Base-by-base conservation (phyloP, 2,329 filamentous ascomycete genomes). In the Fusarium sp. region DNA sequence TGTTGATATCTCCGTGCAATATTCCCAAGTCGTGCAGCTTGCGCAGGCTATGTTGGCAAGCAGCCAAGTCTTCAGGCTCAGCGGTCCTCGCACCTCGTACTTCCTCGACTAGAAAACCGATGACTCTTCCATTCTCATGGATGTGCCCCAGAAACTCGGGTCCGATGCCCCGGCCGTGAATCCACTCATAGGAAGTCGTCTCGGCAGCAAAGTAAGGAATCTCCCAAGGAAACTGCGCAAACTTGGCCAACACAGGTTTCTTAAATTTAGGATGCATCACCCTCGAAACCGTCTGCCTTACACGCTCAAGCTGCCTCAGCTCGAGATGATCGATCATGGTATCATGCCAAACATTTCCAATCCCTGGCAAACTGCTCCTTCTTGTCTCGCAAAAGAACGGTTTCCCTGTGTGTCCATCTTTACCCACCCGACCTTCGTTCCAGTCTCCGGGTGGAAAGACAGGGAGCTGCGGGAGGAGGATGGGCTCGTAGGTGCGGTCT, bases 381-480 rank as follows among this genome's bases (percentile, higher is more conserved):
- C 65, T 58, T 18, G 72, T 73, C 44, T 68, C 54, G 41, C 72
- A 55, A 61, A 81, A 81, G 66, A 69, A 60, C 3, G 76, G 71
- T 8, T 65, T 61, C 27, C 74, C 77, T 4, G 64, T 74, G 9
- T 61, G 48, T 14, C 58, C 44, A 27, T 79, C 63, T 40, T 71
- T 68, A 25, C 75, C 70, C 44, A 84, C 73, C 34, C 77, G 76
- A 48, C 77, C 82, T 48, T 73, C 68, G 59, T 83, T 83, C 81
- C 81, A 84, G 65, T 81, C 77, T 13, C 81, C 80, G 2, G 73
- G 49, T 2, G 80, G 80, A 18, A 83, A 78, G 7, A 74, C 70
- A 6, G 82, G 81, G 12, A 84, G 75, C 13, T 74, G 60, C 7
- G 76, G 42, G 34, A 80, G 64, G 27, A 82, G 69, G 12, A 67